Evolutionary conservation across 257 asterid species (phyloP).

Genomic region (Mitragyna speciosa): DNA sequence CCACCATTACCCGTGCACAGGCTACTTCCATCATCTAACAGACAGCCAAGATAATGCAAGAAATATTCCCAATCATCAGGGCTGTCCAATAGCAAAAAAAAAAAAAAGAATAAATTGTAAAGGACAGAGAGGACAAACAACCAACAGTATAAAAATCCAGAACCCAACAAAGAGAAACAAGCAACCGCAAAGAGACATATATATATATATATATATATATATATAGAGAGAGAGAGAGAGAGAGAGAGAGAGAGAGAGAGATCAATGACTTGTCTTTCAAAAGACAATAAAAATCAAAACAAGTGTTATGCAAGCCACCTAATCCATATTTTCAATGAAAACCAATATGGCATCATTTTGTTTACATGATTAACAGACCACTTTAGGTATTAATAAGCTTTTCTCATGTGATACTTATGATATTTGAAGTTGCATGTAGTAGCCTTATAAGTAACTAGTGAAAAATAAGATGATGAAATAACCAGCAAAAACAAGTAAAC

Average conservation of each 20-base stretch:
- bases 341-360: background rate
- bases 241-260: background rate
- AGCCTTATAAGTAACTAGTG: background rate
- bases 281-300: background rate
- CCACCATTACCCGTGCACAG: slow-evolving; percentile 37
- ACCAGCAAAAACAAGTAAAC: slow-evolving; percentile 1
- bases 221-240: background rate
- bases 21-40: slow-evolving; percentile 76
- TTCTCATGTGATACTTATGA: background rate
- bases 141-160: background rate
- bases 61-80: slow-evolving; percentile 97
- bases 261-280: background rate
- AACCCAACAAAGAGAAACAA: background rate
- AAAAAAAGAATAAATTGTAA: slow-evolving; percentile 18
- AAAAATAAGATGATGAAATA: background rate
- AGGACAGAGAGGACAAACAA: slow-evolving; percentile 12
- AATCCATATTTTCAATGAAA: background rate
- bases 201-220: too few relatives aligned
- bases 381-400: background rate
- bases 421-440: background rate
- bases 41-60: slow-evolving; percentile 78
- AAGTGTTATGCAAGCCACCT: background rate
- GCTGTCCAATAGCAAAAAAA: slow-evolving; percentile 43
- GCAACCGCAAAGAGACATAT: background rate
- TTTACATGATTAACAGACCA: too few relatives aligned